Percentiles rank a stretch among this genome's conserved stretches.
Evolutionary conservation across 2,329 filamentous ascomycete species (phyloP).

Genomic region (Fusarium algeriense): DNA sequence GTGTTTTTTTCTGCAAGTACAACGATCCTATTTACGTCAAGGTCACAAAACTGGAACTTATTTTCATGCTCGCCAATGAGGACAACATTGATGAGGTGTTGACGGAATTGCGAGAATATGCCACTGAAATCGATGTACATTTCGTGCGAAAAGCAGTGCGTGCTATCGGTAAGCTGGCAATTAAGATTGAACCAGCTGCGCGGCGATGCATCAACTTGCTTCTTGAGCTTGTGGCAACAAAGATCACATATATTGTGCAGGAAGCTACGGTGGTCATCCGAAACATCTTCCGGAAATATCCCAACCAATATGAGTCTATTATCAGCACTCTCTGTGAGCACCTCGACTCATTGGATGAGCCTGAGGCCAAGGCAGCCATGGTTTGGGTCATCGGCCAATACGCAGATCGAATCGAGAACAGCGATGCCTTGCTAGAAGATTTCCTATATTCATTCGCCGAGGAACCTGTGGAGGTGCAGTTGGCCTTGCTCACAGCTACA

Average conservation of each 20-base stretch:
- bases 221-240: conserved; percentile 94
- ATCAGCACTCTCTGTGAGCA: conserved; percentile 96
- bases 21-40: conserved; percentile 99
- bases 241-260: conserved; percentile 98
- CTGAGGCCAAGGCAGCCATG: conserved; percentile 97
- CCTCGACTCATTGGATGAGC: conserved; percentile 94
- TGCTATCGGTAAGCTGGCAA: conserved; percentile 96
- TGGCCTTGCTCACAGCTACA: conserved; percentile 93
- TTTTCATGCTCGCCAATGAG: conserved; percentile 98
- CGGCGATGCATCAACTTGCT: conserved; percentile 92
- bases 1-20: conserved; percentile 99
- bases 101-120: conserved; percentile 94
- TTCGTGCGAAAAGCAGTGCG: conserved; percentile 98
- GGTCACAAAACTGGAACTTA: conserved; percentile 97
- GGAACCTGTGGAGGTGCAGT: conserved; percentile 94
- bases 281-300: conserved; percentile 99
- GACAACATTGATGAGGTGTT: conserved; percentile 96
- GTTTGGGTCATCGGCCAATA: conserved; percentile 99
- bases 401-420: conserved; percentile 96
- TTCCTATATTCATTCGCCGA: conserved; percentile 95
- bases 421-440: conserved; percentile 91
- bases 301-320: conserved; percentile 98
- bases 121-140: conserved; percentile 98
- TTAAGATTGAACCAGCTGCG: conserved; percentile 97
- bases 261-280: conserved; percentile 98